Conservation (phyloP, 805 yeast genomes). For the Teunomyces aglyptinius region DNA sequence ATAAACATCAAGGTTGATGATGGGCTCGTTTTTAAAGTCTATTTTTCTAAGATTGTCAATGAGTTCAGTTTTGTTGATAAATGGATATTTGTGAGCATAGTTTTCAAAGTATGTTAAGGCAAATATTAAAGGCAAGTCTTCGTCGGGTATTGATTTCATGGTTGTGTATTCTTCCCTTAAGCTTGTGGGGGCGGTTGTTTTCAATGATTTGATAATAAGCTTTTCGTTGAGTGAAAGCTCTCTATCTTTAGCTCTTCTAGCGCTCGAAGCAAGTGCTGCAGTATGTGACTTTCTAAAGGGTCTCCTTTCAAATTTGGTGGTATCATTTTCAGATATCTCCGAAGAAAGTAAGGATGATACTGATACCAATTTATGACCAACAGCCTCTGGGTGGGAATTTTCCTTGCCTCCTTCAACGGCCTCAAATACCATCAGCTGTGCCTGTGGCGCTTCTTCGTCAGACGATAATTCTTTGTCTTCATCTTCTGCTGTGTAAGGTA, state of each 20-base stretch:
- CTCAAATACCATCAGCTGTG: constrained; percentile 5
- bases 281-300: constrained; percentile 7
- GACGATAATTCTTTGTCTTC: constrained; percentile 2
- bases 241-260: constrained; percentile 7
- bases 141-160: constrained; percentile 29
- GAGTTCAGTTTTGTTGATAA: constrained; percentile 23
- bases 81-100: constrained; percentile 36
- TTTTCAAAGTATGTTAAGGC: constrained; percentile 36
- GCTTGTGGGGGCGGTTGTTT: constrained; percentile 5
- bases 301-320: background rate
- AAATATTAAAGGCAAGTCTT: constrained; percentile 30
- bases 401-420: constrained; percentile 2
- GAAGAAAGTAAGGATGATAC: constrained; percentile 21
- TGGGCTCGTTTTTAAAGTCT: constrained; percentile 33
- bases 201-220: constrained; percentile 4
- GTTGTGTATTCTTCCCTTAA: constrained; percentile 35
- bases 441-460: constrained; percentile 4
- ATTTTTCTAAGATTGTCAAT: constrained; percentile 22
- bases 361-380: constrained; percentile 20
- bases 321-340: constrained; percentile 8
- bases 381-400: constrained; percentile 4
- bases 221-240: constrained; percentile 5
- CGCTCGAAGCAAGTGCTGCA: constrained; percentile 7
- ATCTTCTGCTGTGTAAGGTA: background rate
- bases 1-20: constrained; percentile 38